These are phyloP conservation scores for Thymus quinquecostatus DNA, from an alignment of 257 asterid genomes.

Conservation along the genomic window DNA sequence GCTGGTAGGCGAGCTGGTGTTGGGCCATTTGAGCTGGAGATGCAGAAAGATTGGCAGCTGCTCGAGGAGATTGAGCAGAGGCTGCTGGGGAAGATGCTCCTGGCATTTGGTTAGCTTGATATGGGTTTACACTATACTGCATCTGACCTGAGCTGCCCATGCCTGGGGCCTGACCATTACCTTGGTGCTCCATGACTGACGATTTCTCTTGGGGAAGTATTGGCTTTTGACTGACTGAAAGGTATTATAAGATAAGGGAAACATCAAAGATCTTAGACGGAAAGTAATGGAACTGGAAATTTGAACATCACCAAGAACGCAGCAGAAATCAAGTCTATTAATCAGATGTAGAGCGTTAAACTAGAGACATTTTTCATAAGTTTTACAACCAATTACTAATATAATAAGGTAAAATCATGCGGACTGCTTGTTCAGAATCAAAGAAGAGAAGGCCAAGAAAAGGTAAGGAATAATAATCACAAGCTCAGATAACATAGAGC, in stretches of 20 bases:
- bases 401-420: constrained; percentile 8
- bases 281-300: background rate
- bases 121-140: constrained; percentile 65
- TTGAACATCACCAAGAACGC: no score
- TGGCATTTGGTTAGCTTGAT: constrained; percentile 75
- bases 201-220: constrained; percentile 22
- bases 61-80: constrained; percentile 68
- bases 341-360: background rate
- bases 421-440: background rate
- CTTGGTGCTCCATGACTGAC: constrained; percentile 84
- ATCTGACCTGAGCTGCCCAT: constrained; percentile 68
- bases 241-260: background rate
- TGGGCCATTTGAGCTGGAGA: constrained; percentile 85
- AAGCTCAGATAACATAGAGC: background rate
- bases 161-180: constrained; percentile 81
- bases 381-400: background rate
- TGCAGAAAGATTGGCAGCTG: constrained; percentile 71
- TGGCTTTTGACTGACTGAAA: constrained; percentile 27
- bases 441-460: background rate
- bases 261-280: background rate
- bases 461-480: background rate
- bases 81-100: constrained; percentile 62
- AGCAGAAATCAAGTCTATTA: no score
- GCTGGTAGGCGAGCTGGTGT: constrained; percentile 95
- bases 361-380: background rate